phyloP scores from a whole-genome alignment of 176 grass and related monocot genomes.

The Carex scoparia region DNA sequence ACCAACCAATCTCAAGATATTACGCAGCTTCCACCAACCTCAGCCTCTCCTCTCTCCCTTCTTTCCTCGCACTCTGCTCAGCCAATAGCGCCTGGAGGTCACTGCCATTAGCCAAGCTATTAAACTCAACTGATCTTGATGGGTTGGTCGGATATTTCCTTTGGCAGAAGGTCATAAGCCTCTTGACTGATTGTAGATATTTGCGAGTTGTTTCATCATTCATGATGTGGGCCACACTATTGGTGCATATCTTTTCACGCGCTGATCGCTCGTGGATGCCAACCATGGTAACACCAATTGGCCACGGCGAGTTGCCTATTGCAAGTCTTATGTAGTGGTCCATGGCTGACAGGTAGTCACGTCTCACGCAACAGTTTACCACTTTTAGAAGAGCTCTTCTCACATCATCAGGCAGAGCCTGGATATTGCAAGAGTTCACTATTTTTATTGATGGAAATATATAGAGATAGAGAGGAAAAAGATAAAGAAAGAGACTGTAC shows the following conservation, averaged over 20 bases:
- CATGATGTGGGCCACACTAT: conserved; percentile 82
- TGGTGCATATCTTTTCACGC: conserved; percentile 68
- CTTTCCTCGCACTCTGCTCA: conserved; percentile 19
- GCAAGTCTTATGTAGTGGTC: conserved; percentile 70
- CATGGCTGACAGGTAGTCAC: conserved; percentile 65
- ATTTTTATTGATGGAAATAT: background rate
- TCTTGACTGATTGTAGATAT: conserved; percentile 72
- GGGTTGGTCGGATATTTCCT: conserved; percentile 57
- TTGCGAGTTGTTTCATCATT: conserved; percentile 77
- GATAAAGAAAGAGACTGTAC: background rate
- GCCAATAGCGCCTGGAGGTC: conserved; percentile 56
- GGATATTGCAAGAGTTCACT: background rate
- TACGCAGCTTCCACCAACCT: background rate
- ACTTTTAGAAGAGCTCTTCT: conserved; percentile 40
- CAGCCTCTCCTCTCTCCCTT: background rate
- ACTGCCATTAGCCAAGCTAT: conserved; percentile 73
- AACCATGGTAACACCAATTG: conserved; percentile 85
- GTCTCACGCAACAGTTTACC: conserved; percentile 52
- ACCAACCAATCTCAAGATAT: background rate
- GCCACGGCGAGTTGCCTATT: conserved; percentile 94
- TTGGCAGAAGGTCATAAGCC: conserved; percentile 70
- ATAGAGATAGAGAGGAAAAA: background rate
- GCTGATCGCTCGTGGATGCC: conserved; percentile 84
- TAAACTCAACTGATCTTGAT: conserved; percentile 83
- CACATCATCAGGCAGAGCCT: conserved; percentile 57